A percentile compares a stretch with the other conserved stretches of the same genome.
phyloP scores from a whole-genome alignment of 805 yeast genomes.

The Grigorovia humatica region DNA sequence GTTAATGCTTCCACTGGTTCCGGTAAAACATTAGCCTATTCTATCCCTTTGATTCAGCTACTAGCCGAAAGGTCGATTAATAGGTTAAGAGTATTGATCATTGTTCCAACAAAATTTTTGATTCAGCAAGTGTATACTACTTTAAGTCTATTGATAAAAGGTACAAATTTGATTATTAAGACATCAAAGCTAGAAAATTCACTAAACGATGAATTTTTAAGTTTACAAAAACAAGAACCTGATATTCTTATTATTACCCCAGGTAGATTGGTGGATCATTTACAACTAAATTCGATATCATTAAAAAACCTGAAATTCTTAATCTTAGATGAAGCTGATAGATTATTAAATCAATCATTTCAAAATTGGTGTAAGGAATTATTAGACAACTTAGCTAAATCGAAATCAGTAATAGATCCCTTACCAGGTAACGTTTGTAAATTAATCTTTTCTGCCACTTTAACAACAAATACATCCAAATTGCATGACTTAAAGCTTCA shows the following conservation, averaged over 20 bases:
- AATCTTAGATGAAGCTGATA: constrained; percentile 75
- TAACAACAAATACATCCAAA: constrained; percentile 87
- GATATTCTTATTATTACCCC: constrained; percentile 68
- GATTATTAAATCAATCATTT: constrained; percentile 75
- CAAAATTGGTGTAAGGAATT: constrained; percentile 79
- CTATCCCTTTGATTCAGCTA: constrained; percentile 70
- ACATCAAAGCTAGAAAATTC: constrained; percentile 51
- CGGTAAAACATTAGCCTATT: constrained; percentile 87
- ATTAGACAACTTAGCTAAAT: constrained; percentile 31
- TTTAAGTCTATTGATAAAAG: constrained; percentile 47
- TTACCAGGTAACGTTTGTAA: constrained; percentile 39
- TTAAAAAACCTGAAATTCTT: constrained; percentile 48
- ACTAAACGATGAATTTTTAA: constrained; percentile 50
- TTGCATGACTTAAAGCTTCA: constrained; percentile 58
- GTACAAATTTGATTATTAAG: constrained; percentile 46
- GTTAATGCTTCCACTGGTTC: constrained; percentile 95
- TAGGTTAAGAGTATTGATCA: constrained; percentile 57
- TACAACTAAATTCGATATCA: constrained; percentile 33
- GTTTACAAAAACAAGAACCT: constrained; percentile 39
- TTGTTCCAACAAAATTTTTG: constrained; percentile 87
- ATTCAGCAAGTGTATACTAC: constrained; percentile 71
- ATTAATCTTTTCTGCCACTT: constrained; percentile 82
- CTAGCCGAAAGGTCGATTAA: constrained; percentile 58
- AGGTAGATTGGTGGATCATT: constrained; percentile 74
- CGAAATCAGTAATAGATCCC: constrained; percentile 21